A percentile compares a stretch with the other conserved stretches of the same genome.
Conservation (phyloP, 208 protist genomes). For the Acanthamoeba comandoni region DNA sequence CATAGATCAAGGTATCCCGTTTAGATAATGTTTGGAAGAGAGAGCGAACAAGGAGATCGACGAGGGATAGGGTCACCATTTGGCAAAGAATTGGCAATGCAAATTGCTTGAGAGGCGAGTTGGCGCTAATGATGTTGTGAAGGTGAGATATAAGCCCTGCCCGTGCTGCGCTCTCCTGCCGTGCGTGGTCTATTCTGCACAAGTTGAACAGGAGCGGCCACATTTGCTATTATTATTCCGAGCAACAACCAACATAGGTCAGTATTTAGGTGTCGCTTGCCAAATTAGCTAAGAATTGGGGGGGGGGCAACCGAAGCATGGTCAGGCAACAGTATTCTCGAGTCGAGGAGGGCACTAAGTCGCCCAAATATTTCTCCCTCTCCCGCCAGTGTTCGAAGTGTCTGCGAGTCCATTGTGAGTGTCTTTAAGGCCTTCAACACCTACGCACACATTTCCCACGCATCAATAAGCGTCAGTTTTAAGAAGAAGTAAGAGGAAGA, state of each 20-base stretch:
- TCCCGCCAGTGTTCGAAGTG: constrained; percentile 81
- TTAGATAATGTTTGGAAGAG: not conserved
- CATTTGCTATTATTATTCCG: constrained; percentile 81
- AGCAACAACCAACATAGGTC: not conserved
- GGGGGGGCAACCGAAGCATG: constrained; percentile 48
- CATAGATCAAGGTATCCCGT: not conserved
- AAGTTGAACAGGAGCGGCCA: constrained; percentile 87
- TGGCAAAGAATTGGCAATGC: constrained; percentile 85
- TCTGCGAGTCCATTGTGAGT: constrained; percentile 85
- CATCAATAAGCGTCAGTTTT: too few species aligned
- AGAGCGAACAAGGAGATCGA: not conserved
- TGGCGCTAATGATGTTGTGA: constrained; percentile 81
- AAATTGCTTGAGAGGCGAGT: constrained; percentile 86
- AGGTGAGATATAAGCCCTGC: constrained; percentile 87
- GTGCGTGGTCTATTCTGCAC: constrained; percentile 85
- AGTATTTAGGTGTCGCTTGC: not conserved
- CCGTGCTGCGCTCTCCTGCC: constrained; percentile 87
- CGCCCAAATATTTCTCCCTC: constrained; percentile 74
- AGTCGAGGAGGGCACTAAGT: constrained; percentile 80
- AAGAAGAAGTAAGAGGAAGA: too few species aligned
- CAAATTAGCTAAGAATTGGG: not conserved
- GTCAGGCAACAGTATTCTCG: constrained; percentile 12
- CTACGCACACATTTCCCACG: constrained; percentile 5
- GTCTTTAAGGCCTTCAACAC: constrained; percentile 87
- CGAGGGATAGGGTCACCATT: not conserved